phyloP scores from a whole-genome alignment of 1,139 yeast genomes.

The Protomyces arabidopsidicola region DNA sequence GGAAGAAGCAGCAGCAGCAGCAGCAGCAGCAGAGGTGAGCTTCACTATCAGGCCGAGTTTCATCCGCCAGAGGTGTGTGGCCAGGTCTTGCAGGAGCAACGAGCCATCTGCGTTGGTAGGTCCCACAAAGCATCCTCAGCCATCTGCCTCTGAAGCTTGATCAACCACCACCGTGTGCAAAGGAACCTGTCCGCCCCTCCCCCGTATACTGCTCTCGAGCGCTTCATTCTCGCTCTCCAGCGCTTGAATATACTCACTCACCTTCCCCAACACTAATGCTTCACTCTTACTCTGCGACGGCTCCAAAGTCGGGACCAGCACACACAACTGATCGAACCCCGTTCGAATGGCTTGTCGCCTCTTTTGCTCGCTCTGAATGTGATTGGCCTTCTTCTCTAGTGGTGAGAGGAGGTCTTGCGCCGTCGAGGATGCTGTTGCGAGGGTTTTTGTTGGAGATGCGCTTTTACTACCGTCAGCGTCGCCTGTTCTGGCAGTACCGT shows the following conservation, averaged over 20 bases:
- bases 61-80: no score
- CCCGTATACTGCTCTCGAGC: neutral
- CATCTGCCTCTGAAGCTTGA: no score
- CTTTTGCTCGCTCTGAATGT: conserved; percentile 46
- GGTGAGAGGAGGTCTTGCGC: conserved; percentile 28
- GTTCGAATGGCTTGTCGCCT: conserved; percentile 49
- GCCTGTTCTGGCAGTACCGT: no score
- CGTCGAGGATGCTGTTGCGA: neutral
- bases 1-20: no score
- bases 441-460: no score
- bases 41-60: no score
- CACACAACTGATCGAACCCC: conserved; percentile 45
- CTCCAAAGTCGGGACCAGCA: conserved; percentile 44
- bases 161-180: no score
- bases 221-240: neutral
- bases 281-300: conserved; percentile 43
- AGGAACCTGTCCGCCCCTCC: neutral
- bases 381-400: conserved; percentile 32
- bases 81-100: no score
- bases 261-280: conserved; percentile 41
- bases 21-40: neutral
- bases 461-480: no score
- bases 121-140: no score
- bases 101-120: no score
- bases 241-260: conserved; percentile 33